These are phyloP conservation scores for Nigrospora osmanthi DNA, from an alignment of 2,329 filamentous ascomycete species.

Conservation along the genomic window DNA sequence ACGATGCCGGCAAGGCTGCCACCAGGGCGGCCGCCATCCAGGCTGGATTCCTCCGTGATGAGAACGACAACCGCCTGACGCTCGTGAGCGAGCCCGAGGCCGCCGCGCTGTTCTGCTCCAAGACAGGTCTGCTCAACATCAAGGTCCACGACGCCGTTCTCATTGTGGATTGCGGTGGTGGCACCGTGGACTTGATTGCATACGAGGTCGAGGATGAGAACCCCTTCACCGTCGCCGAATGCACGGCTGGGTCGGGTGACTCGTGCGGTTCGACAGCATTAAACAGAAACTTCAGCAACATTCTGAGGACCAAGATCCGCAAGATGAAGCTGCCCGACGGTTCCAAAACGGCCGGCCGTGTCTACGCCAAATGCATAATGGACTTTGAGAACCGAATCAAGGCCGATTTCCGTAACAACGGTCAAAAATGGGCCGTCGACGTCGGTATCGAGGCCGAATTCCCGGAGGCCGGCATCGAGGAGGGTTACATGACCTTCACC, in stretches of 20 bases:
- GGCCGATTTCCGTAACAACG: conserved; percentile 23
- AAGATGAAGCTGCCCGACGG: conserved; percentile 3
- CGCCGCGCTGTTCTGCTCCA: conserved; percentile 94
- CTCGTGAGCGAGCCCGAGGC: conserved; percentile 95
- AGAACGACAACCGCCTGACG: conserved; percentile 94
- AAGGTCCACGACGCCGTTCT: conserved; percentile 71
- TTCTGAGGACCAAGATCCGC: conserved; percentile 1
- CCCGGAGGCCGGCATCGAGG: conserved; percentile 60
- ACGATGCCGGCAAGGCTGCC: conserved; percentile 95
- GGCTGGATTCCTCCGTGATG: conserved; percentile 90
- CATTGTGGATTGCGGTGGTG: conserved; percentile 2
- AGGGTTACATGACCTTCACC: conserved; percentile 2
- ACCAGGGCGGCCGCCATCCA: conserved; percentile 94
- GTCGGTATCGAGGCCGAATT: conserved; percentile 98
- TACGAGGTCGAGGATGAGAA: conserved; percentile 2
- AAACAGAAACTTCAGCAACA: conserved; percentile 2
- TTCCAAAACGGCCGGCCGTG: conserved; percentile 93
- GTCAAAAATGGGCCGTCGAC: conserved; percentile 98
- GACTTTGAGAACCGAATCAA: conserved; percentile 3
- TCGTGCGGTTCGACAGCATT: conserved; percentile 1
- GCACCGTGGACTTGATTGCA: conserved; percentile 3
- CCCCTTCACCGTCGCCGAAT: conserved; percentile 1
- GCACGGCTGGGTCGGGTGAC: conserved; percentile 1
- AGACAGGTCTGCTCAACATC: conserved; percentile 89
- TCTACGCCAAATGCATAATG: conserved; percentile 26